phyloP scores from a whole-genome alignment of 1,284 basidiomycete genomes.

The Cryptococcus sp. region DNA sequence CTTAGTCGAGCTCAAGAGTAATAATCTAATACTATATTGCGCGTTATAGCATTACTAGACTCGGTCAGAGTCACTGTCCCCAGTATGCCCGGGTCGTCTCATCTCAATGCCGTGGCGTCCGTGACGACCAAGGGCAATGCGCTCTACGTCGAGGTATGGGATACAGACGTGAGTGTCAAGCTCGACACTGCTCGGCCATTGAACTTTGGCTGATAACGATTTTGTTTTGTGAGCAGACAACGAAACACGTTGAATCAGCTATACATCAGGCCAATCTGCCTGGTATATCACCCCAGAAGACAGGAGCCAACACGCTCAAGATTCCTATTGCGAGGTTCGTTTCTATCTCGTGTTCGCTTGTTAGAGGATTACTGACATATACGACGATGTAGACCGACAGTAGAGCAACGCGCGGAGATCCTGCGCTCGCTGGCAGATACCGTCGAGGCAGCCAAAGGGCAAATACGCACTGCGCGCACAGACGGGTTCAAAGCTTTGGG shows the following conservation, averaged over 20 bases:
- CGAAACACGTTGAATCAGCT: slow-evolving; percentile 49
- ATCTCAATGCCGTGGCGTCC: slow-evolving; percentile 46
- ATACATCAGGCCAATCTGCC: slow-evolving; percentile 51
- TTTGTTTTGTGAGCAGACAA: slow-evolving; percentile 12
- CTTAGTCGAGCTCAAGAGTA: not conserved
- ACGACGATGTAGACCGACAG: slow-evolving; percentile 47
- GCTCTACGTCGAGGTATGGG: slow-evolving; percentile 49
- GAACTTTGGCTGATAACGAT: not conserved
- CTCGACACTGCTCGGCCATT: not conserved
- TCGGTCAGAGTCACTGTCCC: slow-evolving; percentile 41
- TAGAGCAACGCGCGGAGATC: slow-evolving; percentile 43
- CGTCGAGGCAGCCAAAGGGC: slow-evolving; percentile 48
- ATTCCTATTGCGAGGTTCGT: slow-evolving; percentile 47
- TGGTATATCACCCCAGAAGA: slow-evolving; percentile 45
- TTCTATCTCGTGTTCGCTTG: not conserved
- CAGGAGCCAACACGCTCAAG: slow-evolving; percentile 37
- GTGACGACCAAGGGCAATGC: slow-evolving; percentile 44
- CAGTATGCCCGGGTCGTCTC: slow-evolving; percentile 31
- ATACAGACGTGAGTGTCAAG: slow-evolving; percentile 34
- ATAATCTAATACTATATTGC: not conserved
- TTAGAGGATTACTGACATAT: not conserved
- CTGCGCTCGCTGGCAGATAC: slow-evolving; percentile 35
- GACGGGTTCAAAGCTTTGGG: slow-evolving; percentile 49
- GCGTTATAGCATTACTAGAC: slow-evolving; percentile 45
- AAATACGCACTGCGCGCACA: slow-evolving; percentile 44